phyloP scores from a whole-genome alignment of 1,284 basidiomycete genomes.

The Melampsora abietis-canadensis region DNA sequence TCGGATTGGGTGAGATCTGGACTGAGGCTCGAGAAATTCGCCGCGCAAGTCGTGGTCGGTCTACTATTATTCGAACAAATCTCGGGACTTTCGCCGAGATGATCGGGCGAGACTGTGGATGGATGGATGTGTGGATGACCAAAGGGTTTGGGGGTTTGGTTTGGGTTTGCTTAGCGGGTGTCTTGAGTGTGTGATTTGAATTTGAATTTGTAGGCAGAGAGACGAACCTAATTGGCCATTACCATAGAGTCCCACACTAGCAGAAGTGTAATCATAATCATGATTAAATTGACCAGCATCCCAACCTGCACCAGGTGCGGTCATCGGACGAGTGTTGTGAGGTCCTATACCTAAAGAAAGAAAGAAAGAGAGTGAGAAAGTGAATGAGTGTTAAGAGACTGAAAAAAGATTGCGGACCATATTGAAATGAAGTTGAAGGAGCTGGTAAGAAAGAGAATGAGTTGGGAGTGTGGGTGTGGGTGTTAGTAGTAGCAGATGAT shows the following conservation, averaged over 20 bases:
- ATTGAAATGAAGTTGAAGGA: background rate
- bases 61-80: background rate
- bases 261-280: constrained; percentile 25
- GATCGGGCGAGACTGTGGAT: background rate
- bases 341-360: constrained; percentile 7
- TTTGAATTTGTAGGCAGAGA: no score
- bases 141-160: no score
- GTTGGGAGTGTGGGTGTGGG: background rate
- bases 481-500: background rate
- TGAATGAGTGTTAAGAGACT: background rate
- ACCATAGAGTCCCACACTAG: constrained; percentile 17
- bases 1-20: background rate
- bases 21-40: background rate
- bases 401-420: background rate
- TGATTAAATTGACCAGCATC: constrained; percentile 15
- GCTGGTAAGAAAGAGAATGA: background rate
- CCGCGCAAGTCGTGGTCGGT: background rate
- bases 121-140: background rate
- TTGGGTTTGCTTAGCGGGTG: no score
- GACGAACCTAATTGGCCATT: constrained; percentile 1
- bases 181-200: no score
- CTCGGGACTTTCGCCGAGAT: background rate
- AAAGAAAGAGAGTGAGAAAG: background rate
- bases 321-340: constrained; percentile 37
- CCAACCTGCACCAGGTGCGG: constrained; percentile 34